Evolutionary conservation across 1,139 yeast genomes (phyloP).

Genomic region (Candida freyschussii): DNA sequence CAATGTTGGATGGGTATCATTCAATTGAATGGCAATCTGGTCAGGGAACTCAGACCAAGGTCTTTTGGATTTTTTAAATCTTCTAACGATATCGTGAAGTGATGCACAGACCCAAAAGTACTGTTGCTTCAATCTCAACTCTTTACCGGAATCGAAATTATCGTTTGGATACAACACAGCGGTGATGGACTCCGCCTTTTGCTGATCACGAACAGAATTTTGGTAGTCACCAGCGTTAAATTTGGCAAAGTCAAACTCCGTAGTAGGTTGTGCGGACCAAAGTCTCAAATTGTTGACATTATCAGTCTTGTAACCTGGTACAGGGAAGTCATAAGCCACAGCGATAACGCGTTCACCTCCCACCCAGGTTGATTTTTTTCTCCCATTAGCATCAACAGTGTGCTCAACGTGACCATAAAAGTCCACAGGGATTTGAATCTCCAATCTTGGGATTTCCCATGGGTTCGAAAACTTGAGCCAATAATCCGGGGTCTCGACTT

Average conservation of each 20-base stretch:
- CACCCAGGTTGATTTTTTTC: constrained; percentile 60
- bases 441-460: constrained; percentile 87
- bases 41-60: constrained; percentile 84
- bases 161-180: constrained; percentile 92
- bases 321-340: constrained; percentile 89
- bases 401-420: constrained; percentile 82
- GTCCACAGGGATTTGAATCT: constrained; percentile 88
- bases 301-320: constrained; percentile 82
- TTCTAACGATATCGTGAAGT: constrained; percentile 82
- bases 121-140: constrained; percentile 88
- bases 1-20: constrained; percentile 92
- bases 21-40: constrained; percentile 85
- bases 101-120: constrained; percentile 98
- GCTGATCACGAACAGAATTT: constrained; percentile 79
- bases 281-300: constrained; percentile 86
- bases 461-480: constrained; percentile 88
- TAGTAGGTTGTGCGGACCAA: constrained; percentile 88
- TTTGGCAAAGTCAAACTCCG: constrained; percentile 87
- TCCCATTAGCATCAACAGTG: constrained; percentile 45
- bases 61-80: constrained; percentile 76
- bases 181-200: constrained; percentile 85
- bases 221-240: constrained; percentile 91
- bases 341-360: constrained; percentile 91
- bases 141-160: constrained; percentile 88
- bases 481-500: constrained; percentile 90